Conservation (phyloP, 179 eudicot species). For the Beta lomatogona region DNA sequence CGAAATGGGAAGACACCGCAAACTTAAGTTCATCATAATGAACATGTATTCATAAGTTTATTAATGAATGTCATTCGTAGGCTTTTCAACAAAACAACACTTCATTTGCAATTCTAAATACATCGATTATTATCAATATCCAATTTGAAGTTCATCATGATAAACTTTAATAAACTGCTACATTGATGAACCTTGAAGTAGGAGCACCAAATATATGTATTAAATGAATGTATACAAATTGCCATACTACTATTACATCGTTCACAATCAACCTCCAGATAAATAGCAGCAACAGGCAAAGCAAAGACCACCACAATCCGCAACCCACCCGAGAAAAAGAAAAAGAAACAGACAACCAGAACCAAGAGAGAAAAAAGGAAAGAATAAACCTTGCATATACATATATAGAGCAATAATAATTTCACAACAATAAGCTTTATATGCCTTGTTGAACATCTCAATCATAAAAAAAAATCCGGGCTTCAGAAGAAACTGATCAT, state of each 20-base stretch:
- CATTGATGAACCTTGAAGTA: too few relatives aligned
- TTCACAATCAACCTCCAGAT: background rate
- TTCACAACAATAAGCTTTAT: conserved; percentile 6
- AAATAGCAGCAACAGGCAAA: background rate
- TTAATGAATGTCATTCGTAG: too few relatives aligned
- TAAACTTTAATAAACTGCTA: too few relatives aligned
- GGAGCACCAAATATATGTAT: background rate
- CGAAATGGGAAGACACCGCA: too few relatives aligned
- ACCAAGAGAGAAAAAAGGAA: background rate
- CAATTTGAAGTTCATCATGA: too few relatives aligned
- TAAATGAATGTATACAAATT: background rate
- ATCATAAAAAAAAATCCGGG: background rate
- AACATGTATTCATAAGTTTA: too few relatives aligned
- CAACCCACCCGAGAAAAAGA: background rate
- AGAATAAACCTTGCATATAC: conserved; percentile 21
- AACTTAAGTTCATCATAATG: too few relatives aligned
- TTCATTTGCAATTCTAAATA: too few relatives aligned
- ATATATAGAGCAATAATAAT: conserved; percentile 12
- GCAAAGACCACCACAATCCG: background rate
- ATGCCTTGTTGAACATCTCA: conserved; percentile 21
- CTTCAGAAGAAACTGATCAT: conserved; percentile 27
- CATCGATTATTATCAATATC: too few relatives aligned
- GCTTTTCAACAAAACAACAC: too few relatives aligned
- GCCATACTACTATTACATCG: conserved; percentile 13
- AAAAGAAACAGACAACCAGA: background rate